phyloP scores from a whole-genome alignment of 441 rosid species.

The Jatropha podagrica region DNA sequence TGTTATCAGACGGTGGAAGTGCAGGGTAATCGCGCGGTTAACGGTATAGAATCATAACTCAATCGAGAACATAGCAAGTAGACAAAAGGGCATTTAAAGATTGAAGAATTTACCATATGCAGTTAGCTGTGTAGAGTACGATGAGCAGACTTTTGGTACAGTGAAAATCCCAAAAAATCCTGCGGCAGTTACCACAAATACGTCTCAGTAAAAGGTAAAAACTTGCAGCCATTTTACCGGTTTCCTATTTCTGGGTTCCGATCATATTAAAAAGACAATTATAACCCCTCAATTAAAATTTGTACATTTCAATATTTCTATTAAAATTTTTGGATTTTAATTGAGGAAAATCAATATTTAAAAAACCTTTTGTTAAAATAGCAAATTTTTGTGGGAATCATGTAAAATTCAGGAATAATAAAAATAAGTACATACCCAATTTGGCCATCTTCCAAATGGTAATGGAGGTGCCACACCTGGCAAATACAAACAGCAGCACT shows the following conservation, averaged over 20 bases:
- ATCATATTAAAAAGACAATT: too few relatives aligned
- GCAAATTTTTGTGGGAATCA: too few relatives aligned
- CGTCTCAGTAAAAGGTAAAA: constrained; percentile 2
- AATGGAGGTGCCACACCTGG: constrained; percentile 85
- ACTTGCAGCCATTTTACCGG: constrained; percentile 18
- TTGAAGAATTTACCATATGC: constrained; percentile 52
- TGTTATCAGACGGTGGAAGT: neutral
- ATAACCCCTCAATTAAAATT: neutral
- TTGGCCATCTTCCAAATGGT: constrained; percentile 92
- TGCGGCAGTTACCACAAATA: too few relatives aligned
- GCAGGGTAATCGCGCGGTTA: neutral
- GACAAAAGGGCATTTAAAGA: neutral
- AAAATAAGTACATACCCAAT: constrained; percentile 42
- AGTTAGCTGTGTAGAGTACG: constrained; percentile 66
- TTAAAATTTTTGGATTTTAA: too few relatives aligned
- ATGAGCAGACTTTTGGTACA: constrained; percentile 74
- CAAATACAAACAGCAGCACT: constrained; percentile 70
- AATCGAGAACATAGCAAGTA: neutral
- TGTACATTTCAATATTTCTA: neutral
- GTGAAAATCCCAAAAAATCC: constrained; percentile 80
- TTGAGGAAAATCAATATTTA: neutral
- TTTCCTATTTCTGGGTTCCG: neutral
- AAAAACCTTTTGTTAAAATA: neutral
- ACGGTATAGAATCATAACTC: constrained; percentile 13
- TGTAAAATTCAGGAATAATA: neutral